phyloP scores from a whole-genome alignment of 2,329 filamentous ascomycete species.

The Trichoderma aggressivum region DNA sequence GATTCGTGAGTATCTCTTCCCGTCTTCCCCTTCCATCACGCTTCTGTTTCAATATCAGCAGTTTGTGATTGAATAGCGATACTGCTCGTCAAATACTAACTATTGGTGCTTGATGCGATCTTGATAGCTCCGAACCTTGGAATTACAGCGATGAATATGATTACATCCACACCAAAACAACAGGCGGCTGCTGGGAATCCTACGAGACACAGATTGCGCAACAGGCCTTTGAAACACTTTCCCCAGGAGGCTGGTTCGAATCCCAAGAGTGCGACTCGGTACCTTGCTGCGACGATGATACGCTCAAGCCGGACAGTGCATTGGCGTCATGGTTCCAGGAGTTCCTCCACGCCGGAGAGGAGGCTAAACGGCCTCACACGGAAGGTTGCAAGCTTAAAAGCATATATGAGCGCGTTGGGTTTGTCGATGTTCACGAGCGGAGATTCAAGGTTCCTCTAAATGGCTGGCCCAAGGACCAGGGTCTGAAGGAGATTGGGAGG shows the following conservation, averaged over 20 bases:
- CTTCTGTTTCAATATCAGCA: background rate
- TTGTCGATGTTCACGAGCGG: slow-evolving; percentile 51
- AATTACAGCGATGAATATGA: slow-evolving; percentile 53
- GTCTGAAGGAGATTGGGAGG: slow-evolving; percentile 42
- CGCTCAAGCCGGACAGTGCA: slow-evolving; percentile 37
- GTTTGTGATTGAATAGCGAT: background rate
- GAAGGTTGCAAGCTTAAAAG: slow-evolving; percentile 35
- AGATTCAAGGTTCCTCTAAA: slow-evolving; percentile 54
- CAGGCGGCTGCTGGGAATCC: slow-evolving; percentile 48
- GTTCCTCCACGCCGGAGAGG: slow-evolving; percentile 37
- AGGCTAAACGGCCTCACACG: slow-evolving; percentile 37
- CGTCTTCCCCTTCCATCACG: background rate
- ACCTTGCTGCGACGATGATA: slow-evolving; percentile 45
- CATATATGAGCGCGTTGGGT: slow-evolving; percentile 47
- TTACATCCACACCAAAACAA: slow-evolving; percentile 52
- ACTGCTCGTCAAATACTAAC: background rate
- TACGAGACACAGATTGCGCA: slow-evolving; percentile 49
- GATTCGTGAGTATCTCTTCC: slow-evolving; percentile 44
- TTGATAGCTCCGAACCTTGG: slow-evolving; percentile 46
- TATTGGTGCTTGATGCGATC: background rate
- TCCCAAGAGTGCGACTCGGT: slow-evolving; percentile 46
- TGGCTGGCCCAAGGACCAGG: slow-evolving; percentile 48
- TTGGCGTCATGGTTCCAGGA: slow-evolving; percentile 41
- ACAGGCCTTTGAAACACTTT: slow-evolving; percentile 48
- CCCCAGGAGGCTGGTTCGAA: slow-evolving; percentile 54